Base-by-base conservation (phyloP, 2,329 filamentous ascomycete species). In the Aureobasidium namibiae region DNA sequence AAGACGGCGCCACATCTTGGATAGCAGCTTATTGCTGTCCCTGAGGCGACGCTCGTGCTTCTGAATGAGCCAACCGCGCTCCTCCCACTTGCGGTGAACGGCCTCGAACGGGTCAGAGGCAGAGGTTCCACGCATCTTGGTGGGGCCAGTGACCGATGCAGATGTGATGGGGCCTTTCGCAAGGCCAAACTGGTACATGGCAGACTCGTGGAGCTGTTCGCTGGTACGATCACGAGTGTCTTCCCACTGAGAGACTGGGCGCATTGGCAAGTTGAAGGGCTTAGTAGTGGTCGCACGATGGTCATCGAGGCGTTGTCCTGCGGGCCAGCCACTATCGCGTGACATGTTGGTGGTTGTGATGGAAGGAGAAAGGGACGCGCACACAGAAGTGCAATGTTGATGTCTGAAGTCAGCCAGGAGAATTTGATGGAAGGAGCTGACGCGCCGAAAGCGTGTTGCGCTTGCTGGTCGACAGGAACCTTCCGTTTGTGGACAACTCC, bases 1-100 rank as follows among this genome's bases (percentile, higher is more conserved):
- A 4, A 57, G 33, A 31, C 54, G 54, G 16, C 54, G 21, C 54
- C 42, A 46, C 54, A 57, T 57, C 54, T 46, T 38, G 10, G 31
- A 21, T 21, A 57, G 42, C 31, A 57, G 16, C 24, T 46, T 21
- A 11, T 48, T 57, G 42, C 41, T 38, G 34, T 57, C 54, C 31
- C 26, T 57, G 23, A 57, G 31, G 23, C 42, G 54, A 31, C 42
- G 41, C 42, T 57, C 41, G 24, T 57, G 54, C 42, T 48, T 57
- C n/a, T 48, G 41, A 10, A 57, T 57, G 2, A 42, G n/a, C 23
- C 24, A 18, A 8, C 54, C 54, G 21, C 54, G 41, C n/a, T 46
- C 42, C 6, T 56, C 39, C 39, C 41, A 56, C 42, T 57, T 57
- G 42, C 39, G 39, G n/a, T 45, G 26, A 9, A 45, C 21, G 7